A percentile compares a stretch with the other conserved stretches of the same genome.
phyloP scores from a whole-genome alignment of 2,329 filamentous ascomycete genomes.

The Alternaria solani region DNA sequence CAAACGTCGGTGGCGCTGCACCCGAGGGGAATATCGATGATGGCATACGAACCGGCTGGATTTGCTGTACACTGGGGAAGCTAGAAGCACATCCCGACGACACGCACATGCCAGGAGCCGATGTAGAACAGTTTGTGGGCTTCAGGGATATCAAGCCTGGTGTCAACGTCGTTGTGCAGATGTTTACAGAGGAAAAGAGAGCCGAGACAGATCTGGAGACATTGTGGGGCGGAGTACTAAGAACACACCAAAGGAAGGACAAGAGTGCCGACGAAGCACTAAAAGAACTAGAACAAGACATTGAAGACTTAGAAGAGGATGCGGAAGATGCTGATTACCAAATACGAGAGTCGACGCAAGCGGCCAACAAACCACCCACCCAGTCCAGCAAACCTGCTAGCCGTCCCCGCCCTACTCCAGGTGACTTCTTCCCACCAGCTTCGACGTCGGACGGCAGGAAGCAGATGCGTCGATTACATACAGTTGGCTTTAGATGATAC shows the following conservation, averaged over 20 bases:
- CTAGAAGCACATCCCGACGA: constrained; percentile 64
- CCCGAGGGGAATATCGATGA: constrained; percentile 74
- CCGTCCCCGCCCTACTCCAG: constrained; percentile 26
- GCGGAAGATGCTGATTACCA: constrained; percentile 16
- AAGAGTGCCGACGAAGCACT: constrained; percentile 43
- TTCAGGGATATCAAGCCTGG: constrained; percentile 71
- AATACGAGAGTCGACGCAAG: background rate
- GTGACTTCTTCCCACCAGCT: constrained; percentile 40
- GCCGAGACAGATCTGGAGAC: constrained; percentile 71
- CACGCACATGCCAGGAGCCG: constrained; percentile 37
- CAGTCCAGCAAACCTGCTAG: background rate
- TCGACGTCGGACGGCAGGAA: constrained; percentile 15
- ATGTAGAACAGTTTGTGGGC: constrained; percentile 70
- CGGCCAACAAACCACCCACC: background rate
- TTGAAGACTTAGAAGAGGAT: constrained; percentile 34
- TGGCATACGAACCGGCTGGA: constrained; percentile 91
- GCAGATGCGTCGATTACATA: constrained; percentile 41
- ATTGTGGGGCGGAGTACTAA: constrained; percentile 64
- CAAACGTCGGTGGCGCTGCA: constrained; percentile 65
- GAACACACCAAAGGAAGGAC: constrained; percentile 52
- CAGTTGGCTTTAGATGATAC: constrained; percentile 2
- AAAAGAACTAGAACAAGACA: constrained; percentile 29
- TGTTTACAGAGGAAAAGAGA: constrained; percentile 75
- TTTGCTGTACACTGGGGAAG: constrained; percentile 87
- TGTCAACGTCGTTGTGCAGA: constrained; percentile 72